Percentiles rank a stretch among this genome's conserved stretches.
Conservation (phyloP, 352 stramenopile genomes). For the Globisporangium ultimum region DNA sequence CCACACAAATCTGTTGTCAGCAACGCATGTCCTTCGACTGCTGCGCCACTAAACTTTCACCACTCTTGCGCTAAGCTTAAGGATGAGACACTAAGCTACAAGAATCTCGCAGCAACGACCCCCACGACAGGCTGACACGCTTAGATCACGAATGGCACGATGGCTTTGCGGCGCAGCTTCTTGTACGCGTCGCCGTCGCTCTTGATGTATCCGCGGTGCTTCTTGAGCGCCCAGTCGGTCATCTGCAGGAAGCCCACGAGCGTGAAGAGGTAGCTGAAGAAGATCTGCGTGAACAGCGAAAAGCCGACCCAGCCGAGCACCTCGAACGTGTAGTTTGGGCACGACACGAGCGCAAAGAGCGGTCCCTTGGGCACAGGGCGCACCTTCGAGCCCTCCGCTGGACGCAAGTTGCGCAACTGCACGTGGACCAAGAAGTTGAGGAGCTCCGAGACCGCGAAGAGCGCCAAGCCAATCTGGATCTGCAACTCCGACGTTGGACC, state of each 20-base stretch:
- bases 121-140: background rate
- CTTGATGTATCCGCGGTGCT: constrained; percentile 87
- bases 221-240: constrained; percentile 88
- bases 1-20: no score
- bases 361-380: constrained; percentile 64
- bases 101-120: no score
- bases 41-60: no score
- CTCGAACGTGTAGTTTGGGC: constrained; percentile 91
- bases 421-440: constrained; percentile 86
- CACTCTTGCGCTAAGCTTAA: no score
- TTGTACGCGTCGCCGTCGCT: constrained; percentile 86
- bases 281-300: constrained; percentile 83
- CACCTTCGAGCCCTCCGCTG: constrained; percentile 68
- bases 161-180: constrained; percentile 81
- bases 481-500: constrained; percentile 46
- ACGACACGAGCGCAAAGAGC: constrained; percentile 85
- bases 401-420: constrained; percentile 77
- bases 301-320: constrained; percentile 88
- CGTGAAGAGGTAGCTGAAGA: constrained; percentile 83
- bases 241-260: constrained; percentile 85
- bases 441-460: constrained; percentile 74
- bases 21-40: no score
- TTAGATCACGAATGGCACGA: constrained; percentile 85
- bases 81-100: no score
- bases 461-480: constrained; percentile 46